Evolutionary conservation across 2,329 filamentous ascomycete genomes (phyloP).

Genomic region (Arthrobotrys entomopaga): DNA sequence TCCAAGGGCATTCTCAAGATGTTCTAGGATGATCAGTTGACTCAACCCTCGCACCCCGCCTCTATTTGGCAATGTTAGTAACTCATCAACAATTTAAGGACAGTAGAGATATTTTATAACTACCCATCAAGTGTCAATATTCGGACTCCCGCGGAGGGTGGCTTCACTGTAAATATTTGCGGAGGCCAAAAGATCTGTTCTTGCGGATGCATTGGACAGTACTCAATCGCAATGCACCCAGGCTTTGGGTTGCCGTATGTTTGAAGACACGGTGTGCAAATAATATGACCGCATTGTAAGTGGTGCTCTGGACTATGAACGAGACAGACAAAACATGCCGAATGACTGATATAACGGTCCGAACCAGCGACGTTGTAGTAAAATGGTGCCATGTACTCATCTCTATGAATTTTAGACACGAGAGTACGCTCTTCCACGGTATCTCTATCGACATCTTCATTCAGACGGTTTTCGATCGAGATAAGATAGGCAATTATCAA

Average conservation of each 20-base stretch:
- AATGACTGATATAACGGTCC: slow-evolving; percentile 55
- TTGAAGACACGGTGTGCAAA: slow-evolving; percentile 29
- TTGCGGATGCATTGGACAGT: slow-evolving; percentile 12
- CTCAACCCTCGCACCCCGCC: slow-evolving; percentile 57
- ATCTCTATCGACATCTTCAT: background rate
- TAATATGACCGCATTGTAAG: slow-evolving; percentile 26
- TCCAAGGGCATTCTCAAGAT: slow-evolving; percentile 63
- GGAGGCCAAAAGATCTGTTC: slow-evolving; percentile 12
- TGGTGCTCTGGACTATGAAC: slow-evolving; percentile 59
- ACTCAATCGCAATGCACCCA: background rate
- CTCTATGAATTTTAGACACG: slow-evolving; percentile 61
- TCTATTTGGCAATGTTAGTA: slow-evolving; percentile 31
- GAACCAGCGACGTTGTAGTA: slow-evolving; percentile 58
- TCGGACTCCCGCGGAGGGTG: slow-evolving; percentile 18
- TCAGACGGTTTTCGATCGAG: slow-evolving; percentile 3
- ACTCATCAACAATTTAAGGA: slow-evolving; percentile 12
- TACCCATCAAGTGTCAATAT: slow-evolving; percentile 27
- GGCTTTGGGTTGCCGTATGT: slow-evolving; percentile 7
- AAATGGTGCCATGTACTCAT: slow-evolving; percentile 59
- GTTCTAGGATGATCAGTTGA: slow-evolving; percentile 60
- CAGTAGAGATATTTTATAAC: background rate
- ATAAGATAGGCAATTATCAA: background rate
- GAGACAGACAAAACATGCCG: slow-evolving; percentile 57
- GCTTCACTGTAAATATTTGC: slow-evolving; percentile 51
- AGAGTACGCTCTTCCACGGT: slow-evolving; percentile 58